Conservation (phyloP, 2,329 filamentous ascomycete species). For the Arthrobotrys iridis region DNA sequence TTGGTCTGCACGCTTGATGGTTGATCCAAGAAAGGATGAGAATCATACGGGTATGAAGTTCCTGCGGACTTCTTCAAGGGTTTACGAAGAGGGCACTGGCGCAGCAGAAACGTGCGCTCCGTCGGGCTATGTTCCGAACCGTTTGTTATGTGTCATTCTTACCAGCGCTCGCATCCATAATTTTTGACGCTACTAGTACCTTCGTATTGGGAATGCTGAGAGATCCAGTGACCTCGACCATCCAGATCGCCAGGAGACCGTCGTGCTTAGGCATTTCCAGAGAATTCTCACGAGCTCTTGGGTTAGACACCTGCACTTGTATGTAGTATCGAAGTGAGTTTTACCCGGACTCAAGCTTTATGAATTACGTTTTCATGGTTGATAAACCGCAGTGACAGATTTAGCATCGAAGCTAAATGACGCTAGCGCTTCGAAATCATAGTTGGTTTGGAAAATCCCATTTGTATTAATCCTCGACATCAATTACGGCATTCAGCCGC, state of each 20-base stretch:
- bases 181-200: background rate
- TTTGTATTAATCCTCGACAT: no score
- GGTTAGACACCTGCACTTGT: background rate
- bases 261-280: background rate
- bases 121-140: no score
- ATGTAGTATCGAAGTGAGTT: slow-evolving; percentile 1
- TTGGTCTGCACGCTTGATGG: no score
- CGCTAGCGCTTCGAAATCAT: no score
- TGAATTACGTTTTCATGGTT: background rate
- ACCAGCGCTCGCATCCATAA: background rate
- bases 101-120: no score
- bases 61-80: no score
- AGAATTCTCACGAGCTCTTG: background rate
- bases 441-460: no score
- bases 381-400: background rate
- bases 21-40: no score
- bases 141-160: background rate
- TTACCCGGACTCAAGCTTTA: background rate
- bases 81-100: no score
- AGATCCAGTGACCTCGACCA: background rate
- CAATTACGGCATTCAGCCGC: background rate
- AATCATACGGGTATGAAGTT: no score
- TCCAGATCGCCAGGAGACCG: background rate
- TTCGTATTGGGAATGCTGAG: background rate
- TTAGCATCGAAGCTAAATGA: no score